Evolutionary conservation across 2,329 filamentous ascomycete species (phyloP).

Genomic region (Calonectria multiphialidica): DNA sequence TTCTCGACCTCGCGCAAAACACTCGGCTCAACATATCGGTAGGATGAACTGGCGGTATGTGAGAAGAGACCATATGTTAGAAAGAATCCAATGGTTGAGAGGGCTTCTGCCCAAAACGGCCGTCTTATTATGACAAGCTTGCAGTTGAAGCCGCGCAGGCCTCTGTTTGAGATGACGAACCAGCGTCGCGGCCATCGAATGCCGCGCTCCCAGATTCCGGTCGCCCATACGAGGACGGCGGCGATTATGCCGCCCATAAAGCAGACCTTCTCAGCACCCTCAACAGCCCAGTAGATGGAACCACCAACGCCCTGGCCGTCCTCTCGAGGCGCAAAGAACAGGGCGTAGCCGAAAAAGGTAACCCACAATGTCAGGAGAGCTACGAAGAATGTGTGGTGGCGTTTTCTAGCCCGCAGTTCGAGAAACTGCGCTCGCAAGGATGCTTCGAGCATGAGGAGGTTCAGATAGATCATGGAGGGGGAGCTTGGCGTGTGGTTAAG

Average conservation of each 20-base stretch:
- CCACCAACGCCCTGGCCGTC: constrained; percentile 93
- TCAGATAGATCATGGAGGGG: constrained; percentile 96
- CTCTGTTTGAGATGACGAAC: constrained; percentile 90
- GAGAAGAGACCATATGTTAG: constrained; percentile 82
- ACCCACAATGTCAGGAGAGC: constrained; percentile 85
- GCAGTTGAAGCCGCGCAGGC: constrained; percentile 91
- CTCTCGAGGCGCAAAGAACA: constrained; percentile 96
- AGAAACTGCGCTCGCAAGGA: constrained; percentile 94
- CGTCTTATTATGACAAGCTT: constrained; percentile 92
- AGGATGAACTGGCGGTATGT: constrained; percentile 75
- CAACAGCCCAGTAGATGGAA: constrained; percentile 95
- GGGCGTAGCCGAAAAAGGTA: constrained; percentile 85
- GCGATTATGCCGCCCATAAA: constrained; percentile 93
- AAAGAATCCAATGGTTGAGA: constrained; percentile 80
- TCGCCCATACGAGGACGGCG: constrained; percentile 88
- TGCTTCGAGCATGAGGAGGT: constrained; percentile 95
- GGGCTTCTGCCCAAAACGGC: constrained; percentile 82
- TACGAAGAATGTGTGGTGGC: constrained; percentile 94
- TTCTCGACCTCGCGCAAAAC: constrained; percentile 71
- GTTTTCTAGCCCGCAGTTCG: constrained; percentile 85
- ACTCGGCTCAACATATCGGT: constrained; percentile 80
- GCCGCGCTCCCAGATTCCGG: constrained; percentile 95
- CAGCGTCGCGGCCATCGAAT: constrained; percentile 94
- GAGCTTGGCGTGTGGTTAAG: constrained; percentile 87
- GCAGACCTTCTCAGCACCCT: constrained; percentile 89